Base-by-base conservation (phyloP, 805 yeast genomes). In the Wickerhamomyces sydowiorum region DNA sequence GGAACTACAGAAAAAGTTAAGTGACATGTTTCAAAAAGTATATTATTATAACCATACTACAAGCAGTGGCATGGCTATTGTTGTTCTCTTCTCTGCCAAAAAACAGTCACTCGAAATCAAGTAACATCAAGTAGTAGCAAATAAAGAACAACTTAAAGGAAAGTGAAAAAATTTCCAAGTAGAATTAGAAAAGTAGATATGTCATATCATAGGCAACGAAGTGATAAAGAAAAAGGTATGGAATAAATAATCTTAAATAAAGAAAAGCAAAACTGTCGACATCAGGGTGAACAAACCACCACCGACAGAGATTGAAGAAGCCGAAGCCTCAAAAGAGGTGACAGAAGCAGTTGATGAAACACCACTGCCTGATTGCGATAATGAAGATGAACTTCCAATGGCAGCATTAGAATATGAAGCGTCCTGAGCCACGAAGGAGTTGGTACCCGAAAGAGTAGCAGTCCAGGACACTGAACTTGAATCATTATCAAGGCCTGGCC, bases 261-360 rank as follows among this genome's bases (percentile, higher is more conserved):
- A 30, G 15, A 18, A 7, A 8, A 30, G 6, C 33, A 30, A 14
- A 18, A 30, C 12, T 17, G 15, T 30, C 4, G 33, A 18, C 6
- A 30, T 18, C 12, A 39, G 27, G 7, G 41, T 18, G 28, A 39
- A 39, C 31, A 39, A 18, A 24, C 33, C 20, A 28, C 37, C 25
- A 22, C 37, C 25, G 8, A 17, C 20, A 12, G 7, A 19, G 12
- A 32, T 18, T 13, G 24, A 33, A 13, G 37, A 17, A 7, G 36
- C 42, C 19, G 33, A 32, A 29, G 34, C 45, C 24, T 34, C 45
- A 25, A 17, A 28, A 21, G 37, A 17, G 5, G 45, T 34, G 15
- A 38, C 39, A 36, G 37, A 20, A 7, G 37, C 23, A 14, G 37
- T 17, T 2, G 41, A 29, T 8, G 36, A 36, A 23, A 29, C 12